A percentile compares a stretch with the other conserved stretches of the same genome.
phyloP scores from a whole-genome alignment of 345 rosid species.

The Eucalyptus tenuipes region DNA sequence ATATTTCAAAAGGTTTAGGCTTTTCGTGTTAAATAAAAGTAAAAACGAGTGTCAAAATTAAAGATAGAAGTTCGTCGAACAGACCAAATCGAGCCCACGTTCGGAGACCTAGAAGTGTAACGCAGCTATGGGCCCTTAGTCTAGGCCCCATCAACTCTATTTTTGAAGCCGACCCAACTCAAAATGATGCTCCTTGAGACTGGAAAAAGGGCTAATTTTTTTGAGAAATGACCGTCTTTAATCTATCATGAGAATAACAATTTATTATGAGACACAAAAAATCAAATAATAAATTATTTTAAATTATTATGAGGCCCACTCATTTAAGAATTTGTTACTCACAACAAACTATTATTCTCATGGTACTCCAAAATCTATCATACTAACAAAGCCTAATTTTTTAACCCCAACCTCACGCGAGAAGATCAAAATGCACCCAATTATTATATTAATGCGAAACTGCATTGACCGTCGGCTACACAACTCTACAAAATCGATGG shows the following conservation, averaged over 20 bases:
- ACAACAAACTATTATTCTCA: too few species aligned
- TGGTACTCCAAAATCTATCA: fast-evolving
- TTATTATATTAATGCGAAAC: neutral
- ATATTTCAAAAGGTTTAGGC: neutral
- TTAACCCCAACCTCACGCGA: neutral
- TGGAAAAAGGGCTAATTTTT: neutral
- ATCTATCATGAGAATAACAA: too few species aligned
- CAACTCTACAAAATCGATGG: neutral
- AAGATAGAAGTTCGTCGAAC: neutral
- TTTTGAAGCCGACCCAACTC: neutral
- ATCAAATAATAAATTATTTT: too few species aligned
- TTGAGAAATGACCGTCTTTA: too few species aligned
- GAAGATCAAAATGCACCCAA: neutral
- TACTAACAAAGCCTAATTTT: too few species aligned
- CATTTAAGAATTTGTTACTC: fast-evolving
- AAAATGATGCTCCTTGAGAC: neutral
- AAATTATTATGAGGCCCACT: fast-evolving
- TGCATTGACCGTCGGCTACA: neutral
- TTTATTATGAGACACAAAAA: too few species aligned
- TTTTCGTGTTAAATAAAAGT: neutral
- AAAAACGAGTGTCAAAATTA: neutral
- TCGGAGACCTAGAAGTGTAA: neutral
- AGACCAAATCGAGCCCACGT: neutral
- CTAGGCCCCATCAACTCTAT: neutral
- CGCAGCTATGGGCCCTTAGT: neutral